phyloP scores from a whole-genome alignment of 257 asterid genomes.

The Solanum piurae region DNA sequence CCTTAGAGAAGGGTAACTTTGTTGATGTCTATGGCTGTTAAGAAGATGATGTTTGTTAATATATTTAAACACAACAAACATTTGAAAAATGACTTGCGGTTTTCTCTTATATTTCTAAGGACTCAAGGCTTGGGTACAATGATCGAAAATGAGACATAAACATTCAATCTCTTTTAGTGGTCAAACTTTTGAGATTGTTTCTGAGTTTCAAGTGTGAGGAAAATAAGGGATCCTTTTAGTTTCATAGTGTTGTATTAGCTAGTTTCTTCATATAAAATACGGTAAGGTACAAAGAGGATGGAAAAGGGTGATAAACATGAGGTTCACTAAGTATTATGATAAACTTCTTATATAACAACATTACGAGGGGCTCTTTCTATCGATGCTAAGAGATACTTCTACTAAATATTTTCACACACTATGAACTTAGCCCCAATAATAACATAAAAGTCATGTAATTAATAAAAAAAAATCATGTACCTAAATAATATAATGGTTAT shows the following conservation, averaged over 20 bases:
- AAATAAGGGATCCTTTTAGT: background rate
- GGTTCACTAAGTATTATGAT: background rate
- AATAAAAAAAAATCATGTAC: background rate
- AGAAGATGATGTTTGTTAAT: background rate
- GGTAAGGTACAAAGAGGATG: background rate
- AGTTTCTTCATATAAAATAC: background rate
- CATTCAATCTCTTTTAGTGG: background rate
- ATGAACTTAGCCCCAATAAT: background rate
- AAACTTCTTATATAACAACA: background rate
- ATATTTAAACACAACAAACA: background rate
- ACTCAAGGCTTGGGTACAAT: background rate
- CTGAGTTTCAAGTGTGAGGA: background rate
- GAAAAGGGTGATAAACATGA: background rate
- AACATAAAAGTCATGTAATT: background rate
- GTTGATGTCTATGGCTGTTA: background rate
- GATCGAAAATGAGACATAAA: background rate
- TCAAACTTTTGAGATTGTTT: background rate
- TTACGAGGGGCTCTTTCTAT: background rate
- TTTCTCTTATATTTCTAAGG: background rate
- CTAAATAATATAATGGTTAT: background rate
- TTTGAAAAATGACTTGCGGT: background rate
- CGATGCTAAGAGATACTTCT: background rate
- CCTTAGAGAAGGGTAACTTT: background rate
- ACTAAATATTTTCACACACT: background rate
- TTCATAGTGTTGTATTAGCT: background rate